These are phyloP conservation scores for Neurospora discreta DNA, from an alignment of 495 filamentous ascomycete species.

Conservation along the genomic window DNA sequence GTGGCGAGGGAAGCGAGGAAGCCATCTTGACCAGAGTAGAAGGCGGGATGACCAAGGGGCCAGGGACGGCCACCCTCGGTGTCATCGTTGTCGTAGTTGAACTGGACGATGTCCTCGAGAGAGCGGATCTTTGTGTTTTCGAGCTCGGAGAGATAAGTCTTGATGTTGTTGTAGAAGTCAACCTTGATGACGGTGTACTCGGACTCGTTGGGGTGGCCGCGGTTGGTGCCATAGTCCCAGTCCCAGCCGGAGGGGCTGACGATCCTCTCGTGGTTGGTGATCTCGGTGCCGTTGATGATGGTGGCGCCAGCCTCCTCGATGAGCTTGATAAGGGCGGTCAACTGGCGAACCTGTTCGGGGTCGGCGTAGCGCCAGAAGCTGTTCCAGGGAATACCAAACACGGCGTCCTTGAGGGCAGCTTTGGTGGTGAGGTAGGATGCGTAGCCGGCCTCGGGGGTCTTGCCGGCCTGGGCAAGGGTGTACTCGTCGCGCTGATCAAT, in stretches of 20 bases:
- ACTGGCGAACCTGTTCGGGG: constrained; percentile 37
- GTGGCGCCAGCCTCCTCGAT: constrained; percentile 52
- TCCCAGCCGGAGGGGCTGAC: constrained; percentile 55
- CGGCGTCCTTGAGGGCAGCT: constrained; percentile 44
- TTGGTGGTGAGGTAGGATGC: constrained; percentile 41
- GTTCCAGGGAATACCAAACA: constrained; percentile 60
- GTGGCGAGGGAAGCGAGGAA: constrained; percentile 50
- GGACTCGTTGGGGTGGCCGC: constrained; percentile 55
- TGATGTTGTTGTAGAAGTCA: constrained; percentile 69
- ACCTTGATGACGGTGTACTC: constrained; percentile 64
- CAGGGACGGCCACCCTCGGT: constrained; percentile 58
- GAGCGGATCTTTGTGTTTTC: constrained; percentile 50
- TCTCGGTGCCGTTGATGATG: constrained; percentile 59
- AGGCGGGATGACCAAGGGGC: constrained; percentile 45
- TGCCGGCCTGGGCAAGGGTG: constrained; percentile 40
- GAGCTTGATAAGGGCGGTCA: constrained; percentile 42
- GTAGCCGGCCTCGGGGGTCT: constrained; percentile 43
- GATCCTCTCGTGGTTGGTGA: constrained; percentile 48
- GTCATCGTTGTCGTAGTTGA: constrained; percentile 54
- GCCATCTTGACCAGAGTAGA: constrained; percentile 58
- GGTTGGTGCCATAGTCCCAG: constrained; percentile 57
- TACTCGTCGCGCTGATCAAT: constrained; percentile 31
- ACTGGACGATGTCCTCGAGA: constrained; percentile 56
- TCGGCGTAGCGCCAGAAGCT: constrained; percentile 54
- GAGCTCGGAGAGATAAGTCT: constrained; percentile 52